A percentile compares a stretch with the other conserved stretches of the same genome.
phyloP scores from a whole-genome alignment of 768 basidiomycete genomes.

The Lactarius hatsudake region DNA sequence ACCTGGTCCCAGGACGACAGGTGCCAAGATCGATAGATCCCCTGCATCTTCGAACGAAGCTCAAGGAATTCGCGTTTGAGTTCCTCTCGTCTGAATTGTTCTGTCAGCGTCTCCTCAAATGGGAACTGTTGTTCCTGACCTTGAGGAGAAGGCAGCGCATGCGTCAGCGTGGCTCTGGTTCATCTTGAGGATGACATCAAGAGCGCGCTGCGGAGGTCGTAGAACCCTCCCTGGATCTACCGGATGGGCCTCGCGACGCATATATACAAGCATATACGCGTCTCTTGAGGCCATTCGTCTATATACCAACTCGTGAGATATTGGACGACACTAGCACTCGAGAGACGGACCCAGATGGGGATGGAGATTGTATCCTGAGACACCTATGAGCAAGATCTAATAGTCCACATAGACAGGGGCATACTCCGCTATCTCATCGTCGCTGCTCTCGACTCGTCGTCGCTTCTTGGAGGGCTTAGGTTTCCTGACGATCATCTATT shows the following conservation, averaged over 20 bases:
- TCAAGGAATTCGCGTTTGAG: constrained; percentile 47
- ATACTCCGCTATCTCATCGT: constrained; percentile 38
- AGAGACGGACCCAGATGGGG: constrained; percentile 12
- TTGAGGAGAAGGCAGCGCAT: constrained; percentile 47
- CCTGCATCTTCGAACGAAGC: constrained; percentile 51
- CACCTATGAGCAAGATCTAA: constrained; percentile 4
- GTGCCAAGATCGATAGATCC: constrained; percentile 65
- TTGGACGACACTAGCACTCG: background rate
- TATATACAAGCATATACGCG: constrained; percentile 95
- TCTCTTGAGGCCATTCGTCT: constrained; percentile 68
- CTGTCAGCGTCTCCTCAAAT: constrained; percentile 4
- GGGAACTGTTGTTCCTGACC: constrained; percentile 38
- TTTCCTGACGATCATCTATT: constrained; percentile 15
- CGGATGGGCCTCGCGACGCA: constrained; percentile 35
- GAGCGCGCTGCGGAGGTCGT: constrained; percentile 54
- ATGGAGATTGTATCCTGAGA: constrained; percentile 20
- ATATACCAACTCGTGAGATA: background rate
- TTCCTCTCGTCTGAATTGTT: constrained; percentile 41
- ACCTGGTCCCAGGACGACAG: constrained; percentile 50
- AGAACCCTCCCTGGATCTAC: constrained; percentile 30
- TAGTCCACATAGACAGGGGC: constrained; percentile 5
- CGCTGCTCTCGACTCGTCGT: constrained; percentile 50
- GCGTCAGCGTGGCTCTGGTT: constrained; percentile 56
- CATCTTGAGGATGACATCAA: constrained; percentile 49
- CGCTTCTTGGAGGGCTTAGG: constrained; percentile 42